Evolutionary conservation across 2,329 filamentous ascomycete species (phyloP).

Genomic region (Davidsoniella virescens): DNA sequence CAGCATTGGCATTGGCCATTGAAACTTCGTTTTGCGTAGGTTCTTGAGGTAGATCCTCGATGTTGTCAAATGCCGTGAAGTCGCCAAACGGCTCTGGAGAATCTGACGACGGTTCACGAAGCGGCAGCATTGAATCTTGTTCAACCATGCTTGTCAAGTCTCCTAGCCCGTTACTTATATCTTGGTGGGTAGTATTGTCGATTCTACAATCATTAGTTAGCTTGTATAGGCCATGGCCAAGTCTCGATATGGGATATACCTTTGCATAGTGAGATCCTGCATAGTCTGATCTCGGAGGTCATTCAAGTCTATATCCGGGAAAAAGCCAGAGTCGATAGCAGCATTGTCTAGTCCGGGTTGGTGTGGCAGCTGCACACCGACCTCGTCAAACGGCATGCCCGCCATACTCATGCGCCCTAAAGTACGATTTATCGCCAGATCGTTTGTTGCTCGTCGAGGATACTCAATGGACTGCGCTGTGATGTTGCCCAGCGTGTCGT

Average conservation of each 20-base stretch:
- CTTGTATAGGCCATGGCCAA: background rate
- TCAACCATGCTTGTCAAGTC: slow-evolving; percentile 1
- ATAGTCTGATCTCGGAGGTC: slow-evolving; percentile 25
- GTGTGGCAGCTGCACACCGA: slow-evolving; percentile 19
- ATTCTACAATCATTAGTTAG: slow-evolving; percentile 16
- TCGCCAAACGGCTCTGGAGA: slow-evolving; percentile 10
- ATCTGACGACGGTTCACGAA: slow-evolving; percentile 7
- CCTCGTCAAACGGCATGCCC: slow-evolving; percentile 38
- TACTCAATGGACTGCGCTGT: slow-evolving; percentile 45
- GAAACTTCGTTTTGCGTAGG: slow-evolving; percentile 5
- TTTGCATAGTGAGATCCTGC: slow-evolving; percentile 28
- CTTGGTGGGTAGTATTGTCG: slow-evolving; percentile 18
- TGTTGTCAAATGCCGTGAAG: slow-evolving; percentile 8
- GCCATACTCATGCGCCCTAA: slow-evolving; percentile 38
- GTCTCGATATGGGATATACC: slow-evolving; percentile 18
- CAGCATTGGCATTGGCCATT: slow-evolving; percentile 1
- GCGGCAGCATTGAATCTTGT: background rate
- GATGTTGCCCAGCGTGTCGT: slow-evolving; percentile 35
- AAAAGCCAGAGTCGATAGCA: slow-evolving; percentile 34
- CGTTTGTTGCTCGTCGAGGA: slow-evolving; percentile 34
- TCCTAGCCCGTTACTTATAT: slow-evolving; percentile 6
- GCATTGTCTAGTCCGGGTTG: slow-evolving; percentile 25
- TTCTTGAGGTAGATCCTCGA: slow-evolving; percentile 2
- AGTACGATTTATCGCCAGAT: slow-evolving; percentile 26
- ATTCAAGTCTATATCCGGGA: slow-evolving; percentile 29